Percentiles rank a stretch among this genome's conserved stretches.
Evolutionary conservation across 2,329 filamentous ascomycete species (phyloP).

Genomic region (Thielaviopsis euricoi): DNA sequence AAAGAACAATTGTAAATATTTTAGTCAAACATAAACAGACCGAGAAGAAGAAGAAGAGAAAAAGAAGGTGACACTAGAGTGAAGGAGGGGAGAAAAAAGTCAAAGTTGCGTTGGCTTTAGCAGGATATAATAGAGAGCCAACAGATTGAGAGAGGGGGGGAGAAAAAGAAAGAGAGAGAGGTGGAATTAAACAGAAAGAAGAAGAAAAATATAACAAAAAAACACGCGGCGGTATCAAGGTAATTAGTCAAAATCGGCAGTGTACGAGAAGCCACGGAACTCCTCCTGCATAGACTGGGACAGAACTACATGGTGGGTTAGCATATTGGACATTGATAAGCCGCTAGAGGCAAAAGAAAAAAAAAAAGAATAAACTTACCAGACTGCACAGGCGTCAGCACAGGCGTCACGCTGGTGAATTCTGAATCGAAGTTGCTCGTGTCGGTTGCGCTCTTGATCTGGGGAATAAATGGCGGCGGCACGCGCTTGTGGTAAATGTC

Average conservation of each 20-base stretch:
- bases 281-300: conserved; percentile 99
- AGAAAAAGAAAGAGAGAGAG: background rate
- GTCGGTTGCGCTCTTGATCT: conserved; percentile 82
- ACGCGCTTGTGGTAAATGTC: conserved; percentile 95
- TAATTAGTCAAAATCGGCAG: conserved; percentile 64
- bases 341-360: background rate
- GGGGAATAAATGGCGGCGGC: conserved; percentile 73
- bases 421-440: conserved; percentile 99
- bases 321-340: background rate
- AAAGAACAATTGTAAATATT: background rate
- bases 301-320: conserved; percentile 43
- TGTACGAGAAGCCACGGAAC: conserved; percentile 97
- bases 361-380: conserved; percentile 43
- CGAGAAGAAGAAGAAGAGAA: background rate
- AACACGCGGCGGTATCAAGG: background rate
- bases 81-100: background rate
- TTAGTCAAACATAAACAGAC: background rate
- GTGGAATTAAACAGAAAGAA: background rate
- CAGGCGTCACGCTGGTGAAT: conserved; percentile 95
- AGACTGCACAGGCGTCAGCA: conserved; percentile 91
- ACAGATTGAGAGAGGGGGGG: background rate
- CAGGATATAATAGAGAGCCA: background rate
- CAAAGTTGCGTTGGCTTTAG: background rate
- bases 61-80: background rate
- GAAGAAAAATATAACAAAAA: background rate